Percentiles rank a stretch among this genome's conserved stretches.
These are phyloP conservation scores for Aspergillus puulaauensis DNA, from an alignment of 2,329 filamentous ascomycete species.

Conservation along the genomic window DNA sequence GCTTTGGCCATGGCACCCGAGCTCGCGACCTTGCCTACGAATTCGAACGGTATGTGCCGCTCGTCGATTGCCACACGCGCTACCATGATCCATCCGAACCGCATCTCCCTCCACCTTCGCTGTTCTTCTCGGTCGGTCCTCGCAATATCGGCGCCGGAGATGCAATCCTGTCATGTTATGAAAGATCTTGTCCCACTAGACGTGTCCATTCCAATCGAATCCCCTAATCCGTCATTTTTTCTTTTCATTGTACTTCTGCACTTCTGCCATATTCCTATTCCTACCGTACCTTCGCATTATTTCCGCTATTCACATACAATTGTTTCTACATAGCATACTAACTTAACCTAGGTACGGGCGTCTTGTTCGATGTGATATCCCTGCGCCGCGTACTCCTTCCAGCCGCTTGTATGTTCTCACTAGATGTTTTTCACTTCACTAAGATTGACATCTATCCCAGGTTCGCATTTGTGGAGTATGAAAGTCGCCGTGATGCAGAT, in stretches of 20 bases:
- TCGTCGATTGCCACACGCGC: slow-evolving; percentile 42
- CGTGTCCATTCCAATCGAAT: slow-evolving; percentile 1
- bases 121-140: slow-evolving; percentile 36
- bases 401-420: slow-evolving; percentile 83
- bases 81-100: slow-evolving; percentile 40
- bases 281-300: background rate
- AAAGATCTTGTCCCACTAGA: slow-evolving; percentile 8
- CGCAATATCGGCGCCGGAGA: slow-evolving; percentile 22
- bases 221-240: background rate
- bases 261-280: background rate
- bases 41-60: slow-evolving; percentile 98
- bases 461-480: slow-evolving; percentile 98
- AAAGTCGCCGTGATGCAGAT: slow-evolving; percentile 95
- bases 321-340: slow-evolving; percentile 29
- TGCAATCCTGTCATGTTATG: slow-evolving; percentile 12
- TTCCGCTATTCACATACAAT: background rate
- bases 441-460: slow-evolving; percentile 50
- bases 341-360: slow-evolving; percentile 77
- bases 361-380: slow-evolving; percentile 97
- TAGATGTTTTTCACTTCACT: background rate
- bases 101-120: slow-evolving; percentile 28
- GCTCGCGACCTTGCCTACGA: slow-evolving; percentile 99
- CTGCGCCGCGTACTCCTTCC: slow-evolving; percentile 86
- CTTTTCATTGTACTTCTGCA: slow-evolving; percentile 3
- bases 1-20: slow-evolving; percentile 98